Conservation (phyloP, 768 basidiomycete genomes). For the Hygrocybe coccinea region DNA sequence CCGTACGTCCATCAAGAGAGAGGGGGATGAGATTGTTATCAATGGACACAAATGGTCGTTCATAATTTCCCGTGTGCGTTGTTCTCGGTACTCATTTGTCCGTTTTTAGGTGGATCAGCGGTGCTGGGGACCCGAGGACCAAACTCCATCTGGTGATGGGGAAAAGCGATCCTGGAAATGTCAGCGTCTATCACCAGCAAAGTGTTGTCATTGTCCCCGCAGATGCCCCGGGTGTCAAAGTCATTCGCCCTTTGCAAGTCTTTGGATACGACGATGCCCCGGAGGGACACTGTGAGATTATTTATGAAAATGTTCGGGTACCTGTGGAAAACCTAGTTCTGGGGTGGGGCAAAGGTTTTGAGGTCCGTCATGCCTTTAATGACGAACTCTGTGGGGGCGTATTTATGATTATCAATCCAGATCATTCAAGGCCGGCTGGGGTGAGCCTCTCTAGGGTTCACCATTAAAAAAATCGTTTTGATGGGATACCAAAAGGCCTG, state of each 20-base stretch:
- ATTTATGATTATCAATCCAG: constrained; percentile 25
- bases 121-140: constrained; percentile 89
- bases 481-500: constrained; percentile 52
- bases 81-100: neutral
- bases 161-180: constrained; percentile 84
- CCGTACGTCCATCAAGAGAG: constrained; percentile 75
- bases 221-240: constrained; percentile 76
- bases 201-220: constrained; percentile 94
- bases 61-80: neutral
- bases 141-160: constrained; percentile 91
- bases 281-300: constrained; percentile 93
- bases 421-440: constrained; percentile 96
- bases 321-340: constrained; percentile 77
- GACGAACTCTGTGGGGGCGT: neutral
- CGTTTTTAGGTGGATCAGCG: constrained; percentile 89
- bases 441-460: constrained; percentile 34
- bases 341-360: constrained; percentile 95
- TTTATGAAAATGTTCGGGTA: constrained; percentile 91
- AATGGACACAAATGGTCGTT: constrained; percentile 95
- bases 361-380: constrained; percentile 41
- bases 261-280: constrained; percentile 95
- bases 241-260: constrained; percentile 90
- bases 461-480: neutral
- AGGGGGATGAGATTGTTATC: constrained; percentile 85
- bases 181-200: constrained; percentile 74